Evolutionary conservation across 352 stramenopile genomes (phyloP).

Genomic region (Globisporangium cylindrosporum): DNA sequence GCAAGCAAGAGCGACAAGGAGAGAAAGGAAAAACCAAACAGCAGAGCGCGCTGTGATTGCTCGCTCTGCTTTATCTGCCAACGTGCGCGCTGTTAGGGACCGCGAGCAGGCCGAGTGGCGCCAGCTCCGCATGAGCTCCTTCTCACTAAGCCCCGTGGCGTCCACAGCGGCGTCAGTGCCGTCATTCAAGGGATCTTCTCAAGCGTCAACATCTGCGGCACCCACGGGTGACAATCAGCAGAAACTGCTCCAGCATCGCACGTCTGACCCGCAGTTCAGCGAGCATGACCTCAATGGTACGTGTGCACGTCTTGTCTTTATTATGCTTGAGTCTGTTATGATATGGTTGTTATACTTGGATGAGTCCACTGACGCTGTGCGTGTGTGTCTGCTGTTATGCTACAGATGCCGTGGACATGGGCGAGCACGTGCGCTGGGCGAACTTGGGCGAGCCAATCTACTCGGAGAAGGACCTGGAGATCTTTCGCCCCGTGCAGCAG

Average conservation of each 20-base stretch:
- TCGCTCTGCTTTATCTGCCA: conserved; percentile 2
- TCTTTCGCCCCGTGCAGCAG: conserved; percentile 52
- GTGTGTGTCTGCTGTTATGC: not conserved
- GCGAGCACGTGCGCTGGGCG: conserved; percentile 58
- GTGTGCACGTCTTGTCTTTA: not conserved
- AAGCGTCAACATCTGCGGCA: not conserved
- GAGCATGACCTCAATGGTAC: conserved; percentile 50
- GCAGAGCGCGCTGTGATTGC: not conserved
- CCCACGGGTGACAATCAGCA: conserved; percentile 1
- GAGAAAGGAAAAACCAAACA: not conserved
- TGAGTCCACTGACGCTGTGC: not conserved
- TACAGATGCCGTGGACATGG: conserved; percentile 65
- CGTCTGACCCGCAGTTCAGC: conserved; percentile 63
- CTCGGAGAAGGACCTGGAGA: conserved; percentile 66
- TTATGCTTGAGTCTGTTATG: conserved; percentile 3
- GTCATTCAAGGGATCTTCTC: not conserved
- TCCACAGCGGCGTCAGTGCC: not conserved
- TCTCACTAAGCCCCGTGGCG: conserved; percentile 16
- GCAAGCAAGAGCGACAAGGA: not conserved
- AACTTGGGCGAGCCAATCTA: conserved; percentile 68
- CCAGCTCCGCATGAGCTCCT: conserved; percentile 19
- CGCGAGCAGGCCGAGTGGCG: conserved; percentile 16
- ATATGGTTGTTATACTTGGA: not conserved
- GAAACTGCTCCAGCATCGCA: conserved; percentile 44
- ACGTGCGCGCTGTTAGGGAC: conserved; percentile 3